phyloP scores from a whole-genome alignment of 2,329 filamentous ascomycete species.

The Ophiostoma tasmaniense region DNA sequence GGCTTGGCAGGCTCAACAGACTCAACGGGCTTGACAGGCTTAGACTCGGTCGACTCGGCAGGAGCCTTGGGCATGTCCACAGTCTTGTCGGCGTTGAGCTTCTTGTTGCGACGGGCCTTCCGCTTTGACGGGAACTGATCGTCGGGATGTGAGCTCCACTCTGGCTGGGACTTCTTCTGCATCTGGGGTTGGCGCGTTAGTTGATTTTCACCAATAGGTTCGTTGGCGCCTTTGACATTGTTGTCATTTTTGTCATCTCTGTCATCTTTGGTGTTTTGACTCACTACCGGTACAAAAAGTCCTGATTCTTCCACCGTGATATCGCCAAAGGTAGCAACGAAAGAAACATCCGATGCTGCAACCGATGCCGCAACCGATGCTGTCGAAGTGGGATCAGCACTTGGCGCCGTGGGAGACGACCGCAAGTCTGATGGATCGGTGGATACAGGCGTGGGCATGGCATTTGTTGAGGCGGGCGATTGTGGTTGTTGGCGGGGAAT shows the following conservation, averaged over 20 bases:
- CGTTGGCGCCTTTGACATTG: not conserved
- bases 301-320: not conserved
- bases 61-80: slow-evolving; percentile 30
- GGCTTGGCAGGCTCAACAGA: not conserved
- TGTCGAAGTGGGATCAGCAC: not conserved
- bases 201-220: not conserved
- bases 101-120: slow-evolving; percentile 36
- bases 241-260: not conserved
- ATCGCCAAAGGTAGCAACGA: not conserved
- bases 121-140: slow-evolving; percentile 40
- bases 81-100: slow-evolving; percentile 29
- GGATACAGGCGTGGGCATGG: not conserved
- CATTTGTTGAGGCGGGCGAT: not conserved
- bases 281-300: not conserved
- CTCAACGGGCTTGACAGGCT: no score
- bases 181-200: not conserved
- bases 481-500: not conserved
- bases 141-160: slow-evolving; percentile 36
- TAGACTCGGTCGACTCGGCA: not conserved
- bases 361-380: not conserved
- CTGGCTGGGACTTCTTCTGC: not conserved
- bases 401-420: not conserved
- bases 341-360: not conserved
- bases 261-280: not conserved
- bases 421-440: not conserved